These are phyloP conservation scores for Tripterygium wilfordii DNA, from an alignment of 177 flowering plant genomes.

Conservation along the genomic window DNA sequence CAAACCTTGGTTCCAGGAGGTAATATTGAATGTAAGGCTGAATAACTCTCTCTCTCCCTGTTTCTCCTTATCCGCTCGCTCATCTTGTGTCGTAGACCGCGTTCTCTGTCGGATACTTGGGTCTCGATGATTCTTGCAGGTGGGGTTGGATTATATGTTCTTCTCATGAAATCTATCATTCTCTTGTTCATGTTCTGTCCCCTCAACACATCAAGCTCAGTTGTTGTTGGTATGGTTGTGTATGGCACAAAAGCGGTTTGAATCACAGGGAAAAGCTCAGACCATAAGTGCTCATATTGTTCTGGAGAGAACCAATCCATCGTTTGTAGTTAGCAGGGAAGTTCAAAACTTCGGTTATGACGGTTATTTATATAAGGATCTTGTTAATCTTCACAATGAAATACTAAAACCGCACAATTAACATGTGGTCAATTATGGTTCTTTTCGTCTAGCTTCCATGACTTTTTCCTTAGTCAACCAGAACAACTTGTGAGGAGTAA, in stretches of 20 bases:
- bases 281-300: constrained; percentile 12
- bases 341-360: constrained; percentile 7
- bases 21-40: constrained; percentile 31
- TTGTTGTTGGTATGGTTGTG: constrained; percentile 6
- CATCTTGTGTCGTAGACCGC: constrained; percentile 37
- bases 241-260: constrained; percentile 25
- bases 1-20: constrained; percentile 46
- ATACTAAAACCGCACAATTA: no score
- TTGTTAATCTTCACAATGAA: background rate
- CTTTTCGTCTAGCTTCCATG: no score
- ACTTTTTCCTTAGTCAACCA: no score
- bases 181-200: constrained; percentile 28
- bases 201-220: background rate
- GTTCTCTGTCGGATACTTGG: constrained; percentile 13
- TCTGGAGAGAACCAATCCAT: constrained; percentile 15
- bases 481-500: no score
- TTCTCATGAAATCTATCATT: constrained; percentile 32
- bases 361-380: background rate
- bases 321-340: background rate
- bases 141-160: no score
- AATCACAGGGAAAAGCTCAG: constrained; percentile 1
- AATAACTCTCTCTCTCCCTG: constrained; percentile 29
- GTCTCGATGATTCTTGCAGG: background rate
- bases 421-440: no score
- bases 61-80: constrained; percentile 46